Percentiles rank a stretch among this genome's conserved stretches.
Conservation (phyloP, 352 stramenopile species). For the Phytophthora ramorum region DNA sequence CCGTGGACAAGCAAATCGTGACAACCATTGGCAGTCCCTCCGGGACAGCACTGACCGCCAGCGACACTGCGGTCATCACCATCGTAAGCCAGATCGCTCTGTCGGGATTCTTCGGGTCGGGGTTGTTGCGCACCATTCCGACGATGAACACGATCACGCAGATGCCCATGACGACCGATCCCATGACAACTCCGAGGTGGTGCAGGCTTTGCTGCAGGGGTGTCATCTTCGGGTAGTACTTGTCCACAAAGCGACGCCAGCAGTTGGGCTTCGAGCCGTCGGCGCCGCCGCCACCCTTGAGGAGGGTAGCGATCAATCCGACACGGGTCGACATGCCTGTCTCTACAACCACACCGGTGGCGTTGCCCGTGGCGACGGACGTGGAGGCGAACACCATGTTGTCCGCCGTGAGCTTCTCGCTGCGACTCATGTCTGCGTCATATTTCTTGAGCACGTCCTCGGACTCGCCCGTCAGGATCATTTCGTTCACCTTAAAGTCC, state of each 20-base stretch:
- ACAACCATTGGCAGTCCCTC: slow-evolving; percentile 83
- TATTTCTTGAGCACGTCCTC: slow-evolving; percentile 80
- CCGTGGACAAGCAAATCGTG: slow-evolving; percentile 76
- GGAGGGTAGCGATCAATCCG: slow-evolving; percentile 63
- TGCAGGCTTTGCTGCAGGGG: slow-evolving; percentile 94
- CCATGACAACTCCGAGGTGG: slow-evolving; percentile 93
- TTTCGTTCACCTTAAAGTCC: slow-evolving; percentile 93
- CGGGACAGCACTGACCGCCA: slow-evolving; percentile 74
- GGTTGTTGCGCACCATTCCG: slow-evolving; percentile 74
- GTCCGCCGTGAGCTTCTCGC: slow-evolving; percentile 65
- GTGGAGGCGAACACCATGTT: slow-evolving; percentile 95
- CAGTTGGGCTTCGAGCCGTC: slow-evolving; percentile 52
- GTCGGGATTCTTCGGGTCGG: slow-evolving; percentile 74
- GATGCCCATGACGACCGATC: slow-evolving; percentile 89
- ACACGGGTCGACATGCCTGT: slow-evolving; percentile 73
- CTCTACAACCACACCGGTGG: slow-evolving; percentile 64
- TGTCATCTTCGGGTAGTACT: slow-evolving; percentile 82
- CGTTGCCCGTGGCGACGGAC: slow-evolving; percentile 70
- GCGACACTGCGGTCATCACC: slow-evolving; percentile 94
- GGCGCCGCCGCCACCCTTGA: slow-evolving; percentile 41
- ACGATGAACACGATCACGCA: slow-evolving; percentile 93
- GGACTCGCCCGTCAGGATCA: slow-evolving; percentile 94
- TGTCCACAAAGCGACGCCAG: slow-evolving; percentile 62
- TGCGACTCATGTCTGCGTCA: slow-evolving; percentile 51
- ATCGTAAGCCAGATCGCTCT: slow-evolving; percentile 93